phyloP scores from a whole-genome alignment of 2,329 filamentous ascomycete species.

The Colletotrichum limetticola region DNA sequence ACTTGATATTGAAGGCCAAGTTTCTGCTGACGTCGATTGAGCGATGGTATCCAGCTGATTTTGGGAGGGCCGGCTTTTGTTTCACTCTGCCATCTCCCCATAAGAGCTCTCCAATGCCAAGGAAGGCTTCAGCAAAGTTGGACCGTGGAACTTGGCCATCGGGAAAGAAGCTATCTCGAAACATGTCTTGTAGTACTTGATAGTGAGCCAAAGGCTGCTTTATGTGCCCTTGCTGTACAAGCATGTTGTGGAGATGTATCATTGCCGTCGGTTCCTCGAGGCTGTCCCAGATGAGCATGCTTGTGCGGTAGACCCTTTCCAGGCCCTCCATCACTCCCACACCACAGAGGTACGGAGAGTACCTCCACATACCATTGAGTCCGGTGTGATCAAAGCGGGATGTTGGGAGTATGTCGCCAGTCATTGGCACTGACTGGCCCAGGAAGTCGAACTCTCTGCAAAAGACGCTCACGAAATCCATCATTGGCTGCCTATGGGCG shows the following conservation, averaged over 20 bases:
- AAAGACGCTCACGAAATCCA: neutral
- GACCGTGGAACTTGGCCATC: conserved; percentile 1
- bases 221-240: conserved; percentile 54
- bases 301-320: conserved; percentile 47
- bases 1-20: conserved; percentile 47
- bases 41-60: neutral
- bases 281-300: conserved; percentile 51
- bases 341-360: conserved; percentile 60
- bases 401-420: conserved; percentile 43
- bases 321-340: conserved; percentile 56
- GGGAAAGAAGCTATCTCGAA: neutral
- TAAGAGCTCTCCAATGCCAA: neutral
- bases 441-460: neutral
- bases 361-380: conserved; percentile 58
- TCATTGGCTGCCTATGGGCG: neutral
- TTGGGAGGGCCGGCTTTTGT: neutral
- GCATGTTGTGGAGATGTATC: conserved; percentile 60
- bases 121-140: neutral
- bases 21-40: conserved; percentile 31
- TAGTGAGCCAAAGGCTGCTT: conserved; percentile 46
- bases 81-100: neutral
- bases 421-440: neutral
- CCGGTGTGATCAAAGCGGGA: conserved; percentile 54
- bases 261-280: conserved; percentile 51
- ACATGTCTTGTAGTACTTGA: conserved; percentile 33